phyloP scores from a whole-genome alignment of 306 rosid species.

The Malus sylvestris region DNA sequence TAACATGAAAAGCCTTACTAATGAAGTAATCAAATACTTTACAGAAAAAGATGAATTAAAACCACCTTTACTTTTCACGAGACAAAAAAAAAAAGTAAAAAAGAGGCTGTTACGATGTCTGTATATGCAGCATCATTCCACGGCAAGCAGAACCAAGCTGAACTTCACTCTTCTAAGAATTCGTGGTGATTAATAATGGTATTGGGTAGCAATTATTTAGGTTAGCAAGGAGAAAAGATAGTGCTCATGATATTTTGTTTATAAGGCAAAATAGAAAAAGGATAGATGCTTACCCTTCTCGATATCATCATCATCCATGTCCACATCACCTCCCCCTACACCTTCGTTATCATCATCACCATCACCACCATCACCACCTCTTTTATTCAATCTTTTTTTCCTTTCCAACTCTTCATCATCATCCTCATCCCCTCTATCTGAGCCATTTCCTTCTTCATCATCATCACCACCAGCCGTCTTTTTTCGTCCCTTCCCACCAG shows the following conservation, averaged over 20 bases:
- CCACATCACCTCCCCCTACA: conserved; percentile 63
- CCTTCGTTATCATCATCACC: conserved; percentile 85
- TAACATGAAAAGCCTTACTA: neutral
- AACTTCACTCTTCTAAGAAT: neutral
- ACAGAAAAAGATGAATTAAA: neutral
- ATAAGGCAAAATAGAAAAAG: conserved; percentile 1
- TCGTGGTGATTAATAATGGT: neutral
- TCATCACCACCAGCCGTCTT: conserved; percentile 32
- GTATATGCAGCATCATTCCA: neutral
- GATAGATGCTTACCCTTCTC: conserved; percentile 63
- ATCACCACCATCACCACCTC: conserved; percentile 34
- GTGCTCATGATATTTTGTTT: neutral
- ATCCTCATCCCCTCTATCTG: conserved; percentile 94
- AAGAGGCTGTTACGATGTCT: too few relatives aligned
- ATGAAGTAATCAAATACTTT: neutral
- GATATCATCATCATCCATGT: conserved; percentile 72
- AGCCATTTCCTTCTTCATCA: conserved; percentile 66
- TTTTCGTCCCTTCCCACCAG: conserved; percentile 57
- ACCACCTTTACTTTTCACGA: neutral
- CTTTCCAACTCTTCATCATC: conserved; percentile 77
- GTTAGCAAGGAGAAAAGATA: neutral
- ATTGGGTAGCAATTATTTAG: neutral
- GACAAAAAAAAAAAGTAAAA: neutral
- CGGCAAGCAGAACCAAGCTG: neutral
- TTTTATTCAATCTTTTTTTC: conserved; percentile 64